Base-by-base conservation (phyloP, 805 yeast genomes). In the Metschnikowia gruessii region DNA sequence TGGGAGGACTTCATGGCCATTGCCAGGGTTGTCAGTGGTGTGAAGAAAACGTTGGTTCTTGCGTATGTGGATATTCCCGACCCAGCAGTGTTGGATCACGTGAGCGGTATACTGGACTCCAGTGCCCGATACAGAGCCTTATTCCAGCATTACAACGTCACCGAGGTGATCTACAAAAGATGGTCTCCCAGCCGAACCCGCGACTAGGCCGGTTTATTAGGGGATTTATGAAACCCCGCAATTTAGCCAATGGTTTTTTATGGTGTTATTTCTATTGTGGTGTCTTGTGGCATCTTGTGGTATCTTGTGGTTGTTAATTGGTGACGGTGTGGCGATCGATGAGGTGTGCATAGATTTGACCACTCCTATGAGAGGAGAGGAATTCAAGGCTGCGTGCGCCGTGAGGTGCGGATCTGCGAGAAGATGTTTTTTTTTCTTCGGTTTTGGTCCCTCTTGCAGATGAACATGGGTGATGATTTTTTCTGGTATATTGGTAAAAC, bases 181-280 rank as follows among this genome's bases (percentile, higher is more conserved):
- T 92, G 97, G 96, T 76, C 86, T 0, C 92, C 97, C 5, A 82
- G 85, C 49, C 76, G 85, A 55, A 87, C 88, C 51, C 75, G 97
- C 56, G 96, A 88, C 59, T 91, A 61, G 57, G 24, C 7, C 24
- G 24, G 24, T 21, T 21, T 21, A 21, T 5, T 5, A 7, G 24
- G 4, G 24, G 24, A 21, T n/a, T n/a, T n/a, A n/a, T n/a, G n/a
- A n/a, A n/a, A n/a, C n/a, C n/a, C n/a, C n/a, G n/a, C n/a, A n/a
- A n/a, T n/a, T n/a, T n/a, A n/a, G n/a, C n/a, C n/a, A n/a, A n/a
- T n/a, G n/a, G n/a, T n/a, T n/a, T n/a, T n/a, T n/a, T n/a, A n/a
- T n/a, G n/a, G n/a, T n/a, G n/a, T n/a, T n/a, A n/a, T n/a, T n/a
- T n/a, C n/a, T n/a, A n/a, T n/a, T n/a, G n/a, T n/a, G n/a, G n/a